Evolutionary conservation across 257 asterid genomes (phyloP), one percentile per base, ranked within the genome.

Genomic region (Ligustrum vulgare): DNA sequence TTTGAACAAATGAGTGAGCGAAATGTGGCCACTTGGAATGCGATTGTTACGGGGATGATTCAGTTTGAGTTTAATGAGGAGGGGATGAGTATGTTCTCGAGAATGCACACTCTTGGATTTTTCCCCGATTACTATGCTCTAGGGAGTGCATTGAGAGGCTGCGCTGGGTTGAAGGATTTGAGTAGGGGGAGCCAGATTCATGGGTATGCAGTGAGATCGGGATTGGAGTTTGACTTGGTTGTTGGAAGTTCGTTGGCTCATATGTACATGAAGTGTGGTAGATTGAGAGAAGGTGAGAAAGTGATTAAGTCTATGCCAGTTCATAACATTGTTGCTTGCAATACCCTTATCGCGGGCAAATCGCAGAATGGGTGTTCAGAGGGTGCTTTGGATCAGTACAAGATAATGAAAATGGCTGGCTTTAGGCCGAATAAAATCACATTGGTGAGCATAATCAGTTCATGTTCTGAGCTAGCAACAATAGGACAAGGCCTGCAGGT

Each of bases 21-120:
- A 72, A 94, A 94, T 80, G 79, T 89, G n/a, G 97, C 96, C 67
- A 77, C 98, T 3, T 94, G 98, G 98, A 94, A 94, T 43, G 98
- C 98, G 0, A 80, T 94, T 77, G 84, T 94, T 33, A 77, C 91
- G 4, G 98, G 96, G 67, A 49, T 87, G 85, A 85, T 90, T 75
- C 86, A 85, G 71, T 83, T 74, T 20, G 95, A 89, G 83, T 73
- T 77, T 35, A 91, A 92, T n/a, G 87, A 83, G 18, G 90, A 85
- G 63, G 98, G 91, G 4, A 72, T 86, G 85, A 75, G 72, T 60
- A 67, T 86, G 83, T 92, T 92, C 75, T 23, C 80, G 5, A 37
- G 39, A 47, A 92, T 94, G 98, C 96, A 81, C 66, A 28, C 43
- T 13, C 45, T 70, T 36, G 98, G 95, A 36, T 88, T 85, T 56